Base-by-base conservation (phyloP, 2,329 filamentous ascomycete genomes). In the Colletotrichum sp. region DNA sequence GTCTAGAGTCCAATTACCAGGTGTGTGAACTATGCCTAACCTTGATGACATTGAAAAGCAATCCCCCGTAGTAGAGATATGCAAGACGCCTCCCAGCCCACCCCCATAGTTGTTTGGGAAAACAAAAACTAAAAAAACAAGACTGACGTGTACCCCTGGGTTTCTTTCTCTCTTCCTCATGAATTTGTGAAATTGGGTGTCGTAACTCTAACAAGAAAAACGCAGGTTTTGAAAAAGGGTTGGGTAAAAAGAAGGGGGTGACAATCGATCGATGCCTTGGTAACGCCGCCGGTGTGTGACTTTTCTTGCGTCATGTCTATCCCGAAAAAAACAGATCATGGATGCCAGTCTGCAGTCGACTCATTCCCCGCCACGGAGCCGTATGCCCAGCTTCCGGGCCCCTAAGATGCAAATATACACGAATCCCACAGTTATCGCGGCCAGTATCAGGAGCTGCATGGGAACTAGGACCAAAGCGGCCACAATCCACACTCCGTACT, bases 381-480 rank as follows among this genome's bases (percentile, higher is more conserved):
- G 75, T 59, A 63, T 67, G 60, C 75, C 72, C 52, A 77, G 71
- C 71, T 75, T 75, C 67, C 67, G 70, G 60, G 73, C 57, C 67
- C 73, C 77, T 68, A 72, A 82, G 80, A 84, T 84, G 82, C 83
- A 85, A 81, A 86, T 78, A 80, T 88, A 89, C 81, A 86, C 82
- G 75, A 83, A 80, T 62, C 83, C 86, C 71, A 80, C 81, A 39
- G 79, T 80, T 65, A 84, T 76, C 64, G 84, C 79, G 75, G 86
- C 83, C 71, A 87, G 69, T 28, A 81, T 80, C 67, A 87, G 82
- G 72, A 89, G 81, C 78, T 83, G 83, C 66, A 82, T 82, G 72
- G 89, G 89, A 59, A 90, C 85, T 78, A 90, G 84, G 76, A 90
- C 87, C 67, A 86, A 79, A 18, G 86, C 86, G 15, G 86, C 88